A percentile compares a stretch with the other conserved stretches of the same genome.
Evolutionary conservation across 2,329 filamentous ascomycete genomes (phyloP).

Genomic region (Lachnellula subtilissima): DNA sequence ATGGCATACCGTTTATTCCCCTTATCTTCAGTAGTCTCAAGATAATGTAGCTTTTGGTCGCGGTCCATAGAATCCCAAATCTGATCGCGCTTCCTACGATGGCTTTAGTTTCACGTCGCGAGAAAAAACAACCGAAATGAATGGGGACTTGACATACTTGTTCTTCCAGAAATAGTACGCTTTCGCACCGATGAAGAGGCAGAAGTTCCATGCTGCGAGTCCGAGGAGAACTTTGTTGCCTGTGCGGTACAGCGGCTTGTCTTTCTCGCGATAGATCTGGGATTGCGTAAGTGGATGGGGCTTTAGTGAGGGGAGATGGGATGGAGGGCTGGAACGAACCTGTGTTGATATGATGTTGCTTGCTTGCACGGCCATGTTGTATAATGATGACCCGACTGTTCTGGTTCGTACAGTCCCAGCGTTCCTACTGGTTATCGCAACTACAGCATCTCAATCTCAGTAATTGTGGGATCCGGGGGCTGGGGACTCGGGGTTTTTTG

Average conservation of each 20-base stretch:
- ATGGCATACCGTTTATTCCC: conserved; percentile 6
- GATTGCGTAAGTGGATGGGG: background rate
- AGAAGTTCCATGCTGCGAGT: conserved; percentile 40
- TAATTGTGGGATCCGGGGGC: no score
- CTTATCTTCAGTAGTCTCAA: conserved; percentile 7
- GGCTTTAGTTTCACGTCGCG: no score
- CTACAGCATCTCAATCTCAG: conserved; percentile 30
- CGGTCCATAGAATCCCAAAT: conserved; percentile 40
- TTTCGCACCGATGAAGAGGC: conserved; percentile 39
- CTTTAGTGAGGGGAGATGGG: no score
- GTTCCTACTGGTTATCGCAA: conserved; percentile 32
- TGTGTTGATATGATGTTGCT: conserved; percentile 8
- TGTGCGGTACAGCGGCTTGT: conserved; percentile 45
- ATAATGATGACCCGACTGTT: conserved; percentile 41
- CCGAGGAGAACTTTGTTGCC: conserved; percentile 51
- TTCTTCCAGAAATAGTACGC: conserved; percentile 41
- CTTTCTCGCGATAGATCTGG: conserved; percentile 42
- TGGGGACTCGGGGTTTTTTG: no score
- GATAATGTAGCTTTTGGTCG: conserved; percentile 30
- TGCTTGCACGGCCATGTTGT: conserved; percentile 45
- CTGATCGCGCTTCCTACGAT: conserved; percentile 29
- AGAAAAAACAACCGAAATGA: no score
- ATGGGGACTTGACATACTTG: background rate
- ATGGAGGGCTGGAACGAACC: background rate
- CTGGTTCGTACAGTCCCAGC: conserved; percentile 48